phyloP scores from a whole-genome alignment of 1,284 basidiomycete genomes.

The Cryptococcus jaspeensis region DNA sequence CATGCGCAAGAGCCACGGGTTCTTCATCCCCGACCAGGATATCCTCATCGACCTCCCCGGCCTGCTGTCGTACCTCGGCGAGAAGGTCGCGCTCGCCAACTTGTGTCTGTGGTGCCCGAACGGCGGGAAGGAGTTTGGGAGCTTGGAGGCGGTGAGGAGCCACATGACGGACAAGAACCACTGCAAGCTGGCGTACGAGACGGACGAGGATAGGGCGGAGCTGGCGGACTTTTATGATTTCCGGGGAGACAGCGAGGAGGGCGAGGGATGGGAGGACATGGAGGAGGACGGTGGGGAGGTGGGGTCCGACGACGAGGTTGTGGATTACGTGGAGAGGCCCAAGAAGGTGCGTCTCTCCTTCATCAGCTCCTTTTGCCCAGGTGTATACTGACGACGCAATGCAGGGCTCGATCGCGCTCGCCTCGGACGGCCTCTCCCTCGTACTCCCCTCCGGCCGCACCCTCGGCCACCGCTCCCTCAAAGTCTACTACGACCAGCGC shows the following conservation, averaged over 20 bases:
- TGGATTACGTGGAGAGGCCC: background rate
- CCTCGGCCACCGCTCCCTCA: slow-evolving; percentile 86
- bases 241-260: slow-evolving; percentile 59
- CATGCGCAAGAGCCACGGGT: slow-evolving; percentile 85
- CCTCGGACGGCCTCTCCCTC: slow-evolving; percentile 68
- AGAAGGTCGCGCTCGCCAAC: slow-evolving; percentile 91
- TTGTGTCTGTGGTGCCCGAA: slow-evolving; percentile 86
- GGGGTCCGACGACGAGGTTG: background rate
- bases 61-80: slow-evolving; percentile 81
- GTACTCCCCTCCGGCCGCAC: slow-evolving; percentile 89
- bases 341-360: slow-evolving; percentile 10
- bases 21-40: slow-evolving; percentile 94
- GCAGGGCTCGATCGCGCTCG: slow-evolving; percentile 5
- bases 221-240: slow-evolving; percentile 95
- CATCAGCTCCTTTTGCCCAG: background rate
- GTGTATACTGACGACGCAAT: background rate
- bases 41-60: slow-evolving; percentile 83
- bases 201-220: slow-evolving; percentile 76
- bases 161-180: slow-evolving; percentile 95
- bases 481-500: slow-evolving; percentile 84
- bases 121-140: slow-evolving; percentile 72
- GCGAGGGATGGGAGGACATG: slow-evolving; percentile 49
- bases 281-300: slow-evolving; percentile 38
- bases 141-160: slow-evolving; percentile 78
- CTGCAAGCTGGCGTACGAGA: slow-evolving; percentile 92